Percentiles rank a stretch among this genome's conserved stretches.
These are phyloP conservation scores for Saccharomyces hybrid DNA, from an alignment of 1,139 yeast genomes.

Conservation along the genomic window DNA sequence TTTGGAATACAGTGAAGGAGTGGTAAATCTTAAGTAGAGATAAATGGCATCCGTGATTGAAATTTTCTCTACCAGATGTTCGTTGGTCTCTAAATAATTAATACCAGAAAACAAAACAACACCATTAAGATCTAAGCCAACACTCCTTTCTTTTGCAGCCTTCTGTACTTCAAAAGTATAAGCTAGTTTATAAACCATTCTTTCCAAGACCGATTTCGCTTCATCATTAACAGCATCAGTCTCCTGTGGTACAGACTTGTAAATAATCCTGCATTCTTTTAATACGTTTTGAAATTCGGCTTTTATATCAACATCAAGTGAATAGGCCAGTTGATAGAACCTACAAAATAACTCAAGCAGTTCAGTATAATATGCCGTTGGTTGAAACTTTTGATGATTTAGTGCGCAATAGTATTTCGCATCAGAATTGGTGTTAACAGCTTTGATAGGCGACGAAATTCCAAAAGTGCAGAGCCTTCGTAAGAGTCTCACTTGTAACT, in stretches of 20 bases:
- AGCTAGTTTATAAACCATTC: conserved; percentile 35
- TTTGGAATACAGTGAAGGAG: conserved; percentile 33
- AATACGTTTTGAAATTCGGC: conserved; percentile 34
- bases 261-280: conserved; percentile 22
- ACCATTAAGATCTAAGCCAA: conserved; percentile 32
- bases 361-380: conserved; percentile 8
- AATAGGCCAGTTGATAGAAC: conserved; percentile 17
- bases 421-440: conserved; percentile 12
- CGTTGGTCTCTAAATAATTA: conserved; percentile 20
- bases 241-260: conserved; percentile 26
- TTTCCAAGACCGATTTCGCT: conserved; percentile 28
- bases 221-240: conserved; percentile 25
- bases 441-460: conserved; percentile 37
- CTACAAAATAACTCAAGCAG: conserved; percentile 28
- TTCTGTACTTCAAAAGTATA: conserved; percentile 32
- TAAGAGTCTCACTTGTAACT: conserved; percentile 30
- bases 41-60: conserved; percentile 28
- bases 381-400: conserved; percentile 5
- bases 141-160: conserved; percentile 23
- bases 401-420: conserved; percentile 13
- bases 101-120: conserved; percentile 31
- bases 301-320: conserved; percentile 49
- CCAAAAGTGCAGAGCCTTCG: conserved; percentile 41
- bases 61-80: conserved; percentile 15
- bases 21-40: conserved; percentile 31